phyloP scores from a whole-genome alignment of 257 asterid genomes.

The Verbena officinalis region DNA sequence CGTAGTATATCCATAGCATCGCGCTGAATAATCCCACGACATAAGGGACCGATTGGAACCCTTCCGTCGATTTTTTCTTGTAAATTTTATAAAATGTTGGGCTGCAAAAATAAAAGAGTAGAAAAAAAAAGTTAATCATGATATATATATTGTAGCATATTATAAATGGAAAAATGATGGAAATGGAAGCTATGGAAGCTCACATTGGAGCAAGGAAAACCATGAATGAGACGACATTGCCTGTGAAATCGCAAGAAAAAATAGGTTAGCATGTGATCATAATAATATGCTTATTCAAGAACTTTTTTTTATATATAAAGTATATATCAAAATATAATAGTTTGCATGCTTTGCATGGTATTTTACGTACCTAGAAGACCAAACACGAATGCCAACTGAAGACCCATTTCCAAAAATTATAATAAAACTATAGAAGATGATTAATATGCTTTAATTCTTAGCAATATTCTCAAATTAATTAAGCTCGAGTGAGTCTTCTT shows the following conservation, averaged over 20 bases:
- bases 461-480: not conserved
- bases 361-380: conserved; percentile 54
- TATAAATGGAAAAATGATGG: not conserved
- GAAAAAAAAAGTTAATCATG: too few species aligned
- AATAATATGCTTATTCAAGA: not conserved
- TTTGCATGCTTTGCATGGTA: conserved; percentile 33
- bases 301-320: too few species aligned
- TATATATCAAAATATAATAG: too few species aligned
- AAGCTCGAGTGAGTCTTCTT: conserved; percentile 15
- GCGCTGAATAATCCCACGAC: conserved; percentile 64
- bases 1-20: conserved; percentile 74
- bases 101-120: conserved; percentile 28
- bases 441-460: not conserved
- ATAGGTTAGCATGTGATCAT: not conserved
- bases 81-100: conserved; percentile 59
- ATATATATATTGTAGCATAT: too few species aligned
- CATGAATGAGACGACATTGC: conserved; percentile 62
- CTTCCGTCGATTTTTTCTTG: conserved; percentile 65
- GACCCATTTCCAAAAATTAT: conserved; percentile 20
- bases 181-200: conserved; percentile 20
- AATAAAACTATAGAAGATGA: not conserved
- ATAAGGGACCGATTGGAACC: conserved; percentile 63
- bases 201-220: conserved; percentile 71
- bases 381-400: conserved; percentile 44
- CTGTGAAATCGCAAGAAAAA: conserved; percentile 35